Evolutionary conservation across 1,284 basidiomycete genomes (phyloP).

Genomic region (Microbotryum violaceum): DNA sequence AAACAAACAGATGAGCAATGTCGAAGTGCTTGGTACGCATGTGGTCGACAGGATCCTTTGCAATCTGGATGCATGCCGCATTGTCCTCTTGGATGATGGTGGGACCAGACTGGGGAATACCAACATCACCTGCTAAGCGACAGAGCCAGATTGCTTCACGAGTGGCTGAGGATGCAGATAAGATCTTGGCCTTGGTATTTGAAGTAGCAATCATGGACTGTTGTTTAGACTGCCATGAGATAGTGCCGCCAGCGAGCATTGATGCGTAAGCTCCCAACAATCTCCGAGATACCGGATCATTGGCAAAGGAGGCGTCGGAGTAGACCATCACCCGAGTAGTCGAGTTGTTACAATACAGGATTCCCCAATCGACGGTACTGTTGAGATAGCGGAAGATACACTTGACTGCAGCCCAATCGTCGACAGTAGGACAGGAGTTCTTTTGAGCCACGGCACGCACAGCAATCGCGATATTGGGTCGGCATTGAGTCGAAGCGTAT

Average conservation of each 20-base stretch:
- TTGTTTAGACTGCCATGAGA: not conserved
- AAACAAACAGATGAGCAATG: constrained; percentile 44
- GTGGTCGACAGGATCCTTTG: constrained; percentile 40
- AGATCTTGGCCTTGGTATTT: not conserved
- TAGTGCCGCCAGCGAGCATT: not conserved
- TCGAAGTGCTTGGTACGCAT: constrained; percentile 46
- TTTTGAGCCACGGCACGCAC: not conserved
- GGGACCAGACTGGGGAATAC: constrained; percentile 34
- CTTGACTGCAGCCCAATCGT: constrained; percentile 8
- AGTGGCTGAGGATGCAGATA: not conserved
- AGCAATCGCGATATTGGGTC: constrained; percentile 9
- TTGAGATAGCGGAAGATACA: constrained; percentile 5
- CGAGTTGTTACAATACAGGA: not conserved
- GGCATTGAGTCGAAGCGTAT: not conserved
- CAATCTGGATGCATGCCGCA: constrained; percentile 40
- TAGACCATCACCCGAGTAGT: not conserved
- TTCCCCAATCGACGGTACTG: not conserved
- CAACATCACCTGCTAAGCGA: constrained; percentile 44
- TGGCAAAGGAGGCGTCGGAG: constrained; percentile 1
- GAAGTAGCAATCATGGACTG: constrained; percentile 2
- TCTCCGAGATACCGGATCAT: not conserved
- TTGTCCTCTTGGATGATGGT: constrained; percentile 43
- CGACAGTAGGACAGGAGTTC: not conserved
- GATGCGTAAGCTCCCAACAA: constrained; percentile 1
- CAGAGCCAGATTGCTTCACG: not conserved